Percentiles rank a stretch among this genome's conserved stretches.
phyloP scores from a whole-genome alignment of 805 yeast species.

The Jamesozyma lodderae region DNA sequence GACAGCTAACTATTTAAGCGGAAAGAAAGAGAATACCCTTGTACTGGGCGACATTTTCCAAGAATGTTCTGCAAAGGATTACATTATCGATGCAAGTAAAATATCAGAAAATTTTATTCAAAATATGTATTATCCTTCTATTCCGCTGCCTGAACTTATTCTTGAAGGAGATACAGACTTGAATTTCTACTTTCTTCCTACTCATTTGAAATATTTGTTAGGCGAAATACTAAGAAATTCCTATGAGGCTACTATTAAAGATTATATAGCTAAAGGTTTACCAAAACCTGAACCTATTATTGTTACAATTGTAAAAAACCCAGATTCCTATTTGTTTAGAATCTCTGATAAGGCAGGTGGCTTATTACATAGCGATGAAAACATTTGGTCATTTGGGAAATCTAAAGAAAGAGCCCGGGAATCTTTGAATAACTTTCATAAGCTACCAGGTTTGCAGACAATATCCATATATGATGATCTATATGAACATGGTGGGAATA shows the following conservation, averaged over 20 bases:
- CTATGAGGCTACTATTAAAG: conserved; percentile 65
- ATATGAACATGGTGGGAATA: conserved; percentile 1
- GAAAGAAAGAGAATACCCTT: conserved; percentile 36
- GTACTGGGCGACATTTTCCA: conserved; percentile 76
- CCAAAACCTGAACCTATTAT: conserved; percentile 58
- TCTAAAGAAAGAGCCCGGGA: conserved; percentile 48
- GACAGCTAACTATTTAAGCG: conserved; percentile 49
- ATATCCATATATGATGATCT: conserved; percentile 27
- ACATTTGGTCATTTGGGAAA: conserved; percentile 85
- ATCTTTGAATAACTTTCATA: conserved; percentile 58
- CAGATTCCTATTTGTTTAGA: conserved; percentile 61
- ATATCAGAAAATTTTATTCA: conserved; percentile 44
- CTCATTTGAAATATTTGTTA: conserved; percentile 76
- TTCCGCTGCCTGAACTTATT: conserved; percentile 60
- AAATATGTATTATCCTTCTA: conserved; percentile 41
- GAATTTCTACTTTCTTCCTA: conserved; percentile 71
- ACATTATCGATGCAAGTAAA: conserved; percentile 47
- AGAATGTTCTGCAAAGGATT: conserved; percentile 63
- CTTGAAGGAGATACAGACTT: conserved; percentile 66
- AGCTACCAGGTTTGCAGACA: conserved; percentile 52
- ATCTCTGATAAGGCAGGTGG: conserved; percentile 93
- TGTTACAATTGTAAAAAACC: conserved; percentile 63
- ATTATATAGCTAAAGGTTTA: conserved; percentile 31
- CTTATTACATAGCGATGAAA: conserved; percentile 41
- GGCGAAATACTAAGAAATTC: conserved; percentile 86